These are phyloP conservation scores for Pseudogymnoascus sp. DNA, from an alignment of 2,329 filamentous ascomycete species.

Conservation along the genomic window DNA sequence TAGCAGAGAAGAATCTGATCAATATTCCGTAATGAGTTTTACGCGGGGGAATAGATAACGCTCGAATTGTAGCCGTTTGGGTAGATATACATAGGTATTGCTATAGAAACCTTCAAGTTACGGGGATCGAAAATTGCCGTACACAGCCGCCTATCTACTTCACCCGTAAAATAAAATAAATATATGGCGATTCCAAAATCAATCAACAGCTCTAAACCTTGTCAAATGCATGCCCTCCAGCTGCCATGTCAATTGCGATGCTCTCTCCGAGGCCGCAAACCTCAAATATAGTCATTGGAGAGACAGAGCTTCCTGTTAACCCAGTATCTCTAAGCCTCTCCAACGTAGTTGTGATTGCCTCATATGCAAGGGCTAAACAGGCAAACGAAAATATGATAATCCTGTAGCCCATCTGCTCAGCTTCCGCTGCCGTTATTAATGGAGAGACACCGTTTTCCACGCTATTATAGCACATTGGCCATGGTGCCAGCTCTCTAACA, in stretches of 20 bases:
- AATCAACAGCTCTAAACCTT: not conserved
- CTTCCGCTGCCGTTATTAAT: slow-evolving; percentile 41
- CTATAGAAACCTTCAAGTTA: not conserved
- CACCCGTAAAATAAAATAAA: not conserved
- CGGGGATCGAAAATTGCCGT: not conserved
- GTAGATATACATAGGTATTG: not conserved
- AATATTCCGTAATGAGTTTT: not conserved
- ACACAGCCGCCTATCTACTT: not conserved
- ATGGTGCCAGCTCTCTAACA: slow-evolving; percentile 35
- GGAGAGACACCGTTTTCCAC: slow-evolving; percentile 49
- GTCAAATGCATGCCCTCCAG: slow-evolving; percentile 9
- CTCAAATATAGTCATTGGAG: slow-evolving; percentile 10
- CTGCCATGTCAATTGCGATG: slow-evolving; percentile 11
- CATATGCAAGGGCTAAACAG: slow-evolving; percentile 38
- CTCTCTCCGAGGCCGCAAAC: slow-evolving; percentile 10
- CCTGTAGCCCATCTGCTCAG: slow-evolving; percentile 46
- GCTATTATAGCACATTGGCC: slow-evolving; percentile 47
- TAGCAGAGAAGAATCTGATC: not conserved
- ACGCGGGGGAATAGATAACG: not conserved
- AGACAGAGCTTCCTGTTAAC: slow-evolving; percentile 18
- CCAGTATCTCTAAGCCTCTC: slow-evolving; percentile 31
- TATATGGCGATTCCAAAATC: not conserved
- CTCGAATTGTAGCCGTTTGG: no score
- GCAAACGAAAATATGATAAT: slow-evolving; percentile 50
- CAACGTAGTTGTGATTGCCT: slow-evolving; percentile 32